Evolutionary conservation across 768 basidiomycete genomes (phyloP), one percentile per base, ranked within the genome.

Genomic region (Suillus ampliporus): DNA sequence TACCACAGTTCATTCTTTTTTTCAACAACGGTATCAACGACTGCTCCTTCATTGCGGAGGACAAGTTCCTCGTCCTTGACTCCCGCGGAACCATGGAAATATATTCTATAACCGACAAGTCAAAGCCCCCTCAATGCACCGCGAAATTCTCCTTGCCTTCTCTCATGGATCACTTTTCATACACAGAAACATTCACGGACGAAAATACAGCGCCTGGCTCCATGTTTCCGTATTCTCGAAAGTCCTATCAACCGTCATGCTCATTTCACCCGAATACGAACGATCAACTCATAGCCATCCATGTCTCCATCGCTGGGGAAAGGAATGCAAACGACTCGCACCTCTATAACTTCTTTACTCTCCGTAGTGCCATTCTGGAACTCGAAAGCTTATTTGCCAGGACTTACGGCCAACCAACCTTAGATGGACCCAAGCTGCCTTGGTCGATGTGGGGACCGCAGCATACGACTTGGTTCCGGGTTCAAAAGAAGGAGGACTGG

Each of bases 121-220:
- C 66, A 5, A 74, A 71, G 13, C 56, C 64, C 5, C 83, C 83
- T 3, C 64, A 69, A 14, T 70, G 77, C 43, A 74, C 75, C 40
- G 79, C 77, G 31, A 77, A 69, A 63, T 83, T 82, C 60, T 71
- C 68, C 28, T 80, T 85, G 28, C 84, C 85, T 2, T 72, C 74
- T 4, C 76, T 85, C 11, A 76, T 79, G 34, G 70, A 74, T 8
- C 80, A 79, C 5, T 82, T 80, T 64, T 75, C 77, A 68, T 86
- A 84, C 66, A 85, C 83, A 82, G 84, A 85, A 59, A 83, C 84
- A 48, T 82, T 83, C 57, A 79, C 84, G 76, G 83, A 82, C 70
- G 82, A 79, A 65, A 84, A 84, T 62, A 82, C 84, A 4, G 72
- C 80, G 19, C 80, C 83, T 7, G 80, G 79, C 14, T 79, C 43